Evolutionary conservation across 129 eudicot genomes (phyloP).

Genomic region (Pittosporum tobira): DNA sequence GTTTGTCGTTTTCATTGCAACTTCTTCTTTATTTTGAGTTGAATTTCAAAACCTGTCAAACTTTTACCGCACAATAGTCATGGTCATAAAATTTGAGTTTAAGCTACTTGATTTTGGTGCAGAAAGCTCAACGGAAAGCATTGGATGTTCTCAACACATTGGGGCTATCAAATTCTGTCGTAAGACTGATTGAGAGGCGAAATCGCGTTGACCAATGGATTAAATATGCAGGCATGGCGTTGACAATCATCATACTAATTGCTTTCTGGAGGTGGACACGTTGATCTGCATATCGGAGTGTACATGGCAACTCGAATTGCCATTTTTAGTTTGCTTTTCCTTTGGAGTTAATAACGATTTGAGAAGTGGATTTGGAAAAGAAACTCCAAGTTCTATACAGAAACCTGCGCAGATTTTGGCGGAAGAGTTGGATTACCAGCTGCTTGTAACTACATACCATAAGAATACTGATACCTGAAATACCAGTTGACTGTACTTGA

Average conservation of each 20-base stretch:
- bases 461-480: background rate
- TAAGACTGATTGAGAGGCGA: conserved; percentile 84
- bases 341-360: background rate
- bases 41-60: too few relatives aligned
- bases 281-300: conserved; percentile 4
- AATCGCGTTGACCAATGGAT: conserved; percentile 90
- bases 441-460: background rate
- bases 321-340: background rate
- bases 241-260: conserved; percentile 63
- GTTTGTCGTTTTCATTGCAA: too few relatives aligned
- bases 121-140: conserved; percentile 98
- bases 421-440: background rate
- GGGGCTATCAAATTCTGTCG: conserved; percentile 85
- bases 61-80: too few relatives aligned
- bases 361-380: background rate
- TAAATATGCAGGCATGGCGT: conserved; percentile 80
- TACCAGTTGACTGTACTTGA: too few relatives aligned
- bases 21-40: too few relatives aligned
- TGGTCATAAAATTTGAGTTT: too few relatives aligned
- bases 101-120: conserved; percentile 15
- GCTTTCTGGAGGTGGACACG: conserved; percentile 87
- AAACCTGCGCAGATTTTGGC: background rate
- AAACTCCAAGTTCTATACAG: background rate
- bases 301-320: background rate
- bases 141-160: conserved; percentile 84